Evolutionary conservation across 805 yeast genomes (phyloP).

Genomic region (Wickerhamomyces rabaulensis): DNA sequence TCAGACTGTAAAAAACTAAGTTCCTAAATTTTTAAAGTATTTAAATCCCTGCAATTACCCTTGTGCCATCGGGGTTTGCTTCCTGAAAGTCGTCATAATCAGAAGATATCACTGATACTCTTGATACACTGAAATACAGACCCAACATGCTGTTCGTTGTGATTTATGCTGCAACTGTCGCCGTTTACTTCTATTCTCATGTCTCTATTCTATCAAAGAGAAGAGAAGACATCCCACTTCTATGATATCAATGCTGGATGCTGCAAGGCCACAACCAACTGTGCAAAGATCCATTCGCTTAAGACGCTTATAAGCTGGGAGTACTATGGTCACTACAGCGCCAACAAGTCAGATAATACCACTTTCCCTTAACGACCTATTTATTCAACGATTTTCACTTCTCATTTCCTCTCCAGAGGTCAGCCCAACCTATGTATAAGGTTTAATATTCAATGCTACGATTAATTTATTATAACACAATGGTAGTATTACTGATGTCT

Average conservation of each 20-base stretch:
- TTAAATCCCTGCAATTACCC: too few relatives aligned
- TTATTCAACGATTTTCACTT: neutral
- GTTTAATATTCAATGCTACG: neutral
- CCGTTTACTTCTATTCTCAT: slow-evolving; percentile 17
- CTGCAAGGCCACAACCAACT: slow-evolving; percentile 1
- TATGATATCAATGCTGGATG: slow-evolving; percentile 5
- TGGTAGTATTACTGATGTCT: neutral
- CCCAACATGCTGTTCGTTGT: slow-evolving; percentile 10
- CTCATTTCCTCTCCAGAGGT: neutral
- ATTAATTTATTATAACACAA: neutral
- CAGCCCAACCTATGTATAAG: neutral
- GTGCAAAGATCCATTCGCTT: too few relatives aligned
- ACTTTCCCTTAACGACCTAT: neutral
- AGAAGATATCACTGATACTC: too few relatives aligned
- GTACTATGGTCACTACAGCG: too few relatives aligned
- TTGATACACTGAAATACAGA: neutral
- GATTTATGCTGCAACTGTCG: slow-evolving; percentile 12
- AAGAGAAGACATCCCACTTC: slow-evolving; percentile 20
- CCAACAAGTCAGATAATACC: too few relatives aligned
- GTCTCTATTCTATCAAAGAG: slow-evolving; percentile 18
- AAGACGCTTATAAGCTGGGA: too few relatives aligned
- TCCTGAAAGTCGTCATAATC: too few relatives aligned
- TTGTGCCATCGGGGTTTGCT: too few relatives aligned
- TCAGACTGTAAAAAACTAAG: too few relatives aligned
- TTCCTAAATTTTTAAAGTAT: too few relatives aligned